Evolutionary conservation across 1,284 basidiomycete genomes (phyloP), one percentile per base, ranked within the genome.

Genomic region (Malassezia vespertilionis): DNA sequence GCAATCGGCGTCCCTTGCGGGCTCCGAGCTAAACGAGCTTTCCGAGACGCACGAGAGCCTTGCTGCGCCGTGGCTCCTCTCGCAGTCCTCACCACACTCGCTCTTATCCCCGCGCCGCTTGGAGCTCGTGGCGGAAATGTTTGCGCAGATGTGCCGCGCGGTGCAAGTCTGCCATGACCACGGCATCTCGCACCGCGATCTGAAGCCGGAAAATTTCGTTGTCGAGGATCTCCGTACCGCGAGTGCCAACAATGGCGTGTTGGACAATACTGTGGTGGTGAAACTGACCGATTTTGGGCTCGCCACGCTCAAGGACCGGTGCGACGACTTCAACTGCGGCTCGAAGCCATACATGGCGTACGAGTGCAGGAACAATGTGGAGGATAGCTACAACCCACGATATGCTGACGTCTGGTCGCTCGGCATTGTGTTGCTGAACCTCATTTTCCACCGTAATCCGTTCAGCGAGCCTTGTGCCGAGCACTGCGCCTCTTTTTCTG

Each of bases 321-420:
- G 85, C 54, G 82, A 84, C 52, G 91, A 97, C 73, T 90, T 97
- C 78, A 90, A 96, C 71, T 97, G 93, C 73, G 91, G 91, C 47
- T 91, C 86, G 72, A 89, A 90, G 54, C 91, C 91, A 0, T 97
- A 97, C 74, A 96, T 97, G 91, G 90, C 88, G 63, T 96, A 83
- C 72, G 90, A 97, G 76, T 96, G 91, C 74, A 83, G 89, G 71
- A 96, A 97, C 77, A 95, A 96, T 73, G 77, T 91, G 57, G 83
- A 85, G 23, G 86, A 87, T 52, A 84, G 82, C 38, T 97, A 97
- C 76, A 80, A 82, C 59, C 89, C 91, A 46, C 83, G 83, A 60
- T 86, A 87, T 54, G 91, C 93, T 52, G 91, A 97, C 73, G 86
- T 96, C 45, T 97, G 91, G 91, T 96, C 90, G 22, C 79, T 97